phyloP scores from a whole-genome alignment of 257 asterid species.

The Nicotiana paniculata region DNA sequence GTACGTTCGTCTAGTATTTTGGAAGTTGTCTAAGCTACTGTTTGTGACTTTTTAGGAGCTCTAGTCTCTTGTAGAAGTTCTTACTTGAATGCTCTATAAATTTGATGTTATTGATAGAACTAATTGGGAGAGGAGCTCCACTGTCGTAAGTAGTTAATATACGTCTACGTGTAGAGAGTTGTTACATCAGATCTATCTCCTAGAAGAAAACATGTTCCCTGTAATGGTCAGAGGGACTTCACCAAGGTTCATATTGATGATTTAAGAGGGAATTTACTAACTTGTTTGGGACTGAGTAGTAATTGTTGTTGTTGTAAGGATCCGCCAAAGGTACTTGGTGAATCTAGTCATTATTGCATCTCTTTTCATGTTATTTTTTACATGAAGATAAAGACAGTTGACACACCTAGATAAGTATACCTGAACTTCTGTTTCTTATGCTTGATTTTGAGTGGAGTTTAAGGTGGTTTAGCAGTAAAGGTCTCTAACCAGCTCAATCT shows the following conservation, averaged over 20 bases:
- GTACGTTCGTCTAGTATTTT: slow-evolving; percentile 29
- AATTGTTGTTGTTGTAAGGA: not conserved
- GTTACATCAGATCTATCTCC: not conserved
- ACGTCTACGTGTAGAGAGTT: not conserved
- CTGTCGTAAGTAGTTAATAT: not conserved
- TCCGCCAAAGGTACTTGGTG: not conserved
- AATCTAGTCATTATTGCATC: not conserved
- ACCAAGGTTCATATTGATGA: not conserved
- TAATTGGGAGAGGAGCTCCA: not conserved
- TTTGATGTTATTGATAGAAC: not conserved
- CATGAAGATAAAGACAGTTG: not conserved
- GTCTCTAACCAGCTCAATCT: not conserved
- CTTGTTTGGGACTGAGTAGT: not conserved
- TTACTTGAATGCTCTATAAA: not conserved
- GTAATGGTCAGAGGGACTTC: not conserved
- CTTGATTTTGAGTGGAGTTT: not conserved
- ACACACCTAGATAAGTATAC: not conserved
- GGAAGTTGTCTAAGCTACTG: not conserved
- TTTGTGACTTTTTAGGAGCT: not conserved
- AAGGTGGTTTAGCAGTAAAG: not conserved
- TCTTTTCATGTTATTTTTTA: not conserved
- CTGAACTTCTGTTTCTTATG: not conserved
- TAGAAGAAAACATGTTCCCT: not conserved
- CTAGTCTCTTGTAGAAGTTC: not conserved
- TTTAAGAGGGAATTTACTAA: not conserved